These are phyloP conservation scores for Ceratocystis cubensis DNA, from an alignment of 2,329 filamentous ascomycete genomes.

Conservation along the genomic window DNA sequence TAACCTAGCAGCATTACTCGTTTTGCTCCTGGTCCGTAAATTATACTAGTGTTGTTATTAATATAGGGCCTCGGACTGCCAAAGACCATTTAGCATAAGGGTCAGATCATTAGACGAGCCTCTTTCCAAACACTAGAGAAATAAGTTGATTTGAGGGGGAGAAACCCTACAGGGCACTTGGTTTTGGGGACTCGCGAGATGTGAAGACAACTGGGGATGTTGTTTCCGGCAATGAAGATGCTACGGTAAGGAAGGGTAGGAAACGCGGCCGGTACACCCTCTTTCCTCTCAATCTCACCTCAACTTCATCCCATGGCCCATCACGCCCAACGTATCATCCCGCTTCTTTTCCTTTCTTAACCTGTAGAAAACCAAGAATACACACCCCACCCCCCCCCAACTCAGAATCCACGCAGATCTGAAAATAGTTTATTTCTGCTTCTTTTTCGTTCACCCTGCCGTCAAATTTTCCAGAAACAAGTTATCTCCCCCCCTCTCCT, in stretches of 20 bases:
- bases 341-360: background rate
- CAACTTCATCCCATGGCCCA: background rate
- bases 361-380: background rate
- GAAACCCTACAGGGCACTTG: background rate
- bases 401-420: background rate
- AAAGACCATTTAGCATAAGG: background rate
- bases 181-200: background rate
- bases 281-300: background rate
- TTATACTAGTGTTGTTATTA: background rate
- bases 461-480: background rate
- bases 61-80: background rate
- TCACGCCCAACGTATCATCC: background rate
- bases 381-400: background rate
- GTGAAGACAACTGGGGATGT: background rate
- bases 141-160: background rate
- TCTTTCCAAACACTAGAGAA: background rate
- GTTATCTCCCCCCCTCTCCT: background rate
- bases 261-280: background rate
- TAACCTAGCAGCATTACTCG: background rate
- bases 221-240: background rate
- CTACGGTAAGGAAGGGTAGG: background rate
- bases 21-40: background rate
- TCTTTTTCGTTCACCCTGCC: background rate
- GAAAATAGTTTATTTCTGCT: background rate
- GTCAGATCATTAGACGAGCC: background rate